Base-by-base conservation (phyloP, 148 eudicot genomes). In the Drosera capensis region DNA sequence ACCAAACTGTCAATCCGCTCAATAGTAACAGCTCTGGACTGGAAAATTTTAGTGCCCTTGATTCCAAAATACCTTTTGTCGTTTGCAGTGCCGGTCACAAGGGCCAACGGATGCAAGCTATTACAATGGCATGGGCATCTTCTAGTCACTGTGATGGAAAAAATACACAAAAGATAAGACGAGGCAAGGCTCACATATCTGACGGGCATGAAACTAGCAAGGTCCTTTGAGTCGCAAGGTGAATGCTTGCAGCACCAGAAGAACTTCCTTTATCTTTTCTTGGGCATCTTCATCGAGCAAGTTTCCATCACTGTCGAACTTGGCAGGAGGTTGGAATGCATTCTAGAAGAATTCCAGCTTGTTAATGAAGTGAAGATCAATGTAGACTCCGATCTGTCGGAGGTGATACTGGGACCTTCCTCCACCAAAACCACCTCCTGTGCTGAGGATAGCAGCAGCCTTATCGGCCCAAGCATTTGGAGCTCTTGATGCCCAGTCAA, bases 401-500 rank as follows among this genome's bases (percentile, higher is more conserved):
- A 87, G 90, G 57, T 79, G 82, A 58, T 77, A 79, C 14, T 87
- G 96, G 3, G 80, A 51, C 52, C 80, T 56, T 0, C 71, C 80
- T 3, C 96, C 94, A 26, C 86, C 82, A 34, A 51, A 61, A 22
- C 67, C 72, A 17, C 90, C 94, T 29, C 78, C 88, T 0, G 88
- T 57, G 42, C 90, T 87, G 24, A 87, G 25, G 9, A 74, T 68
- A 18, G 96, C 94, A 30, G 80, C 94, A 13, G 86, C 62, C 62
- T 86, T 86, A 31, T 72, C 80, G 13, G 73, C 90, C 94, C 90
- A 87, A 34, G 70, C 74, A 56, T 82, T 87, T 37, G 94, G 86
- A 0, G 90, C 60, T 67, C 94, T 70, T 13, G 96, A 87, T 31
- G 77, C 94, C 94, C 94, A 87, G 45, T 82, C 90, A 12, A 87